Base-by-base conservation (phyloP, 257 asterid genomes). In the Phtheirospermum japonicum region DNA sequence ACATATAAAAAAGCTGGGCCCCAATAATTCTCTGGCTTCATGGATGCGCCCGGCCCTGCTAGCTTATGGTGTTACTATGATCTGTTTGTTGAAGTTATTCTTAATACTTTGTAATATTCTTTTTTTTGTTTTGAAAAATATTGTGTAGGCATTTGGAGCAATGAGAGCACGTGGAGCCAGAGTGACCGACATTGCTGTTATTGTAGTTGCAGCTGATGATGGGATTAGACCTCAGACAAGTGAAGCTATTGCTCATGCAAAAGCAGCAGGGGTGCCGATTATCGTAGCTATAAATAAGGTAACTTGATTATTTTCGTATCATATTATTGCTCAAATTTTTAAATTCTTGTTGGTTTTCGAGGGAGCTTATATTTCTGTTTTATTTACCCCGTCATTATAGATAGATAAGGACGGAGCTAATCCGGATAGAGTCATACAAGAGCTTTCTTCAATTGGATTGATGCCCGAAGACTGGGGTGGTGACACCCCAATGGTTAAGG, bases 381-480 rank as follows among this genome's bases (percentile, higher is more conserved):
- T 28, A 6, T 48, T 16, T 66, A n/a, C 63, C 63, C 59, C 59
- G 16, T 67, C 61, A 65, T 67, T 75, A 26, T 67, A 89, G 97
- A 87, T 86, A 67, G 97, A 89, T 69, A 89, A 86, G 80, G 94
- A 84, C 39, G 95, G 96, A 82, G 95, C 97, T 67, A 83, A 84
- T 71, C 91, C 97, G 1, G 97, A 90, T 33, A 79, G 85, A 76
- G 95, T 90, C 73, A 80, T 90, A 78, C 96, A 90, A 79, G 96
- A 87, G 32, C 96, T 90, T 74, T 87, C 96, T 31, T 76, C 87
- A 13, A 69, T 82, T 74, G 97, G 96, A 69, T 73, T 90, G 80
- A 90, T 90, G 96, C 95, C 97, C 9, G 97, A 90, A 83, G 96
- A 90, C 48, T 90, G 96, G 97, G 97, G 97, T 59, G 96, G 97